These are phyloP conservation scores for Umbellularia californica DNA, from an alignment of 164 flowering plant species.

Conservation along the genomic window DNA sequence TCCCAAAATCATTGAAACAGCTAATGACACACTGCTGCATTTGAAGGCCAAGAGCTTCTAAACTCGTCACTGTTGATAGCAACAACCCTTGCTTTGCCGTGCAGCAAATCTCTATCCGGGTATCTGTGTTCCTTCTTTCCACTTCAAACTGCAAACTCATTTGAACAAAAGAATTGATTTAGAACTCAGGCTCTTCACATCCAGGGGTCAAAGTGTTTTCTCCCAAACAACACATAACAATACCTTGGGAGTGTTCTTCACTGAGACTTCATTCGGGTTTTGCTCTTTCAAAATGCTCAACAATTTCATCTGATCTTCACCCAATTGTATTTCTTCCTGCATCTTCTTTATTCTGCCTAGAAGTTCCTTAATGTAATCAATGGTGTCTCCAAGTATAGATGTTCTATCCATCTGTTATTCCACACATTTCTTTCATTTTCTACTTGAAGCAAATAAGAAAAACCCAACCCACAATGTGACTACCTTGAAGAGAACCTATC, in stretches of 20 bases:
- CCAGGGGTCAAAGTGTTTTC: background rate
- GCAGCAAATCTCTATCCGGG: conserved; percentile 65
- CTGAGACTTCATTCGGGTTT: conserved; percentile 48
- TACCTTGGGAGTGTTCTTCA: conserved; percentile 82
- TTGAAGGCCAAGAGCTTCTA: conserved; percentile 80
- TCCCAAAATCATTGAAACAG: conserved; percentile 80
- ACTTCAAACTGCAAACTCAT: conserved; percentile 61
- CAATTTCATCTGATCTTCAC: conserved; percentile 29
- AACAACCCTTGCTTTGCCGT: conserved; percentile 67
- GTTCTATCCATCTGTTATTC: conserved; percentile 81
- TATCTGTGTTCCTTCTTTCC: conserved; percentile 55
- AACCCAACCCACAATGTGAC: background rate
- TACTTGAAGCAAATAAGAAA: too few species aligned
- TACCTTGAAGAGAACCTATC: background rate
- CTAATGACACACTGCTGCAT: conserved; percentile 91
- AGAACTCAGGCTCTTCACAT: background rate
- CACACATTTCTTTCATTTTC: background rate
- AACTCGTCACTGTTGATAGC: conserved; percentile 55
- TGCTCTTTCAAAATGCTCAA: conserved; percentile 43
- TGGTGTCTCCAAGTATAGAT: conserved; percentile 87
- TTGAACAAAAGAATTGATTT: background rate
- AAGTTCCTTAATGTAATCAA: conserved; percentile 87
- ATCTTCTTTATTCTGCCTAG: conserved; percentile 60
- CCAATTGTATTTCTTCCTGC: conserved; percentile 47
- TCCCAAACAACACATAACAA: background rate